Evolutionary conservation across 176 grass and related monocot genomes (phyloP).

Genomic region (Triticum aestivum): IWGSC_CS_RefSeq_v2.1 NC_057798.1:426434491-426434990

Average conservation of each 20-base stretch:
- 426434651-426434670: neutral
- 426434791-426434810: neutral
- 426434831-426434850: neutral
- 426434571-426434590: neutral
- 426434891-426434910: neutral
- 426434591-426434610: constrained; percentile 9
- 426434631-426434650: neutral
- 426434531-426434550: neutral
- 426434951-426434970: neutral
- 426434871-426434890: neutral
- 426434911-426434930: neutral
- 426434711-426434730: neutral
- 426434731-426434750: neutral
- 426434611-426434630: neutral
- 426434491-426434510: constrained; percentile 4
- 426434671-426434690: neutral
- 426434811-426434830: neutral
- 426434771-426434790: neutral
- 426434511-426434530: neutral
- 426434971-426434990: neutral
- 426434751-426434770: neutral
- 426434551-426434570: neutral
- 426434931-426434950: neutral
- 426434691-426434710: neutral
- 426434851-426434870: neutral